Base-by-base conservation (phyloP, 768 basidiomycete genomes). In the Xerocomus spinulosus region DNA sequence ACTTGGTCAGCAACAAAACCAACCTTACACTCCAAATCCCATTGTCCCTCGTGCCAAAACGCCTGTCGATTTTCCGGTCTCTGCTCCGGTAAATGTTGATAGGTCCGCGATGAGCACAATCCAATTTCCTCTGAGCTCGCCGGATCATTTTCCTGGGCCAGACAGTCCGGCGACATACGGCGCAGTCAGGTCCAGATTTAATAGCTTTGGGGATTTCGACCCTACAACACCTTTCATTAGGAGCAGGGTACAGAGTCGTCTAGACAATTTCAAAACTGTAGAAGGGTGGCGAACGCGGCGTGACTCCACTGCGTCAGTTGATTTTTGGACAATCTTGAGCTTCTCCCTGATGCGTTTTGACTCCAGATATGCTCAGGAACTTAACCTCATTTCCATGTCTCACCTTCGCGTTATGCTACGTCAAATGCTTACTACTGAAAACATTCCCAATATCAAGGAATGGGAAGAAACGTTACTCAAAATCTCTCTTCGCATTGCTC, bases 391-490 rank as follows among this genome's bases (percentile, higher is more conserved):
- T 12, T 94, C 93, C 10, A 88, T 96, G 81, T 77, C 78, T 53
- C 92, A 98, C 68, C 77, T 97, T 42, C 87, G 90, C 34, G 77
- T 83, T 49, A 93, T 98, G 85, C 73, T 99, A 13, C 80, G 84
- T 5, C 96, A 99, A 68, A 87, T 92, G 77, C 77, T 98, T 20
- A 82, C 79, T 3, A 82, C 80, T 28, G 92, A 92, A 60, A 70
- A 79, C 35, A 85, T 99, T 24, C 86, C 92, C 3, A 84, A 94
- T 52, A 66, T 87, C 40, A 76, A 73, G 47, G 86, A 93, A 55
- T 99, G 96, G 96, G 90, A 93, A 63, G 83, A 85, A 47, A 83
- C 82, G 0, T 73, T 99, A 9, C 74, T 92, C 40, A 82, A 76
- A 56, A 73, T 98, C 15, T 83, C 94, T 1, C 79, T 97, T 39